Conservation (phyloP, 345 rosid species). For the Nasturtium officinale region DNA sequence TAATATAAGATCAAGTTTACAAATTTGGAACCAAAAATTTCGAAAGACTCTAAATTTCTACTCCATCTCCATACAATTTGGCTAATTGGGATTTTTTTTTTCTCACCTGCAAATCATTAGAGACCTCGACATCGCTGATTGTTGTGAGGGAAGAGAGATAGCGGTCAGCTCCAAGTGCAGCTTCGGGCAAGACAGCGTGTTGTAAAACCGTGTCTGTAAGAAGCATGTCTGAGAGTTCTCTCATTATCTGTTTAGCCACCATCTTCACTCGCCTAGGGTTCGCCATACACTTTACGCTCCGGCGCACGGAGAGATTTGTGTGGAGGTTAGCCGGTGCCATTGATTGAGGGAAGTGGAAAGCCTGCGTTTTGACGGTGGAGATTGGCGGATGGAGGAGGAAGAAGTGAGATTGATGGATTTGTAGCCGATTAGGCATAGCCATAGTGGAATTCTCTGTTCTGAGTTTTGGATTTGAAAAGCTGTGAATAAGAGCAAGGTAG, state of each 20-base stretch:
- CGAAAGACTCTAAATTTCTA: constrained; percentile 22
- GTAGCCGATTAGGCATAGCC: constrained; percentile 50
- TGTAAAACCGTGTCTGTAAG: constrained; percentile 80
- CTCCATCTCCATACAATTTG: not conserved
- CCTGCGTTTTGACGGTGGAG: constrained; percentile 34
- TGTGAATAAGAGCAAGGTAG: no score
- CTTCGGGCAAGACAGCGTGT: constrained; percentile 80
- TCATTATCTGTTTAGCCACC: constrained; percentile 86
- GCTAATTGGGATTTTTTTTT: not conserved
- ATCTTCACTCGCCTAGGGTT: constrained; percentile 85
- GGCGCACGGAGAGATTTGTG: constrained; percentile 27
- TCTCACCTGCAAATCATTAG: constrained; percentile 77
- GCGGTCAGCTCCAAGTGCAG: constrained; percentile 83
- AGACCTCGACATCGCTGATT: constrained; percentile 82
- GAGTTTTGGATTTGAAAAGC: constrained; percentile 11
- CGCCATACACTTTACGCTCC: constrained; percentile 75
- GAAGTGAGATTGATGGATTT: constrained; percentile 37
- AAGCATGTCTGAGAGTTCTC: constrained; percentile 93
- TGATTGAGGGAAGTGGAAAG: constrained; percentile 40
- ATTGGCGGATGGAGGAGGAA: constrained; percentile 25
- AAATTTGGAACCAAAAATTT: not conserved
- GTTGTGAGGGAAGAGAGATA: constrained; percentile 88
- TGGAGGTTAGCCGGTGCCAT: constrained; percentile 40
- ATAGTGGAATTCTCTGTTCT: constrained; percentile 24
- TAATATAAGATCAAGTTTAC: not conserved